These are phyloP conservation scores for Phlyctochytrium planicorne DNA, from an alignment of 192 early-diverging fungal genomes.

Conservation along the genomic window DNA sequence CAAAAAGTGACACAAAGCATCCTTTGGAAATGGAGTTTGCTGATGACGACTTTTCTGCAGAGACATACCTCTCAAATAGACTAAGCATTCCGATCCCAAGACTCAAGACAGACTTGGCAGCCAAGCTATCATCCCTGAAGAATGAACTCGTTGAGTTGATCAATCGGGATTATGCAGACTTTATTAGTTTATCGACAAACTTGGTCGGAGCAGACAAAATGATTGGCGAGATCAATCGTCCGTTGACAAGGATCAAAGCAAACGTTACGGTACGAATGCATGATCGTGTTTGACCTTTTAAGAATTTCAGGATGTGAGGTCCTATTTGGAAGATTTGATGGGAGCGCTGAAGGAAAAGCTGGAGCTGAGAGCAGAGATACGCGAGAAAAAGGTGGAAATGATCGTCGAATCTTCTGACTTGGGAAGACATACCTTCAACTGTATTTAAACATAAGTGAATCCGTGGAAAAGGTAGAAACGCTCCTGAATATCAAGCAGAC, in stretches of 20 bases:
- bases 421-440: constrained; percentile 64
- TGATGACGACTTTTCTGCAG: constrained; percentile 49
- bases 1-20: too few relatives aligned
- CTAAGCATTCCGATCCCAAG: constrained; percentile 67
- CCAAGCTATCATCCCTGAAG: constrained; percentile 61
- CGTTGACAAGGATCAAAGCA: constrained; percentile 58
- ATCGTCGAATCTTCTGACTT: not conserved
- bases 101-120: constrained; percentile 60
- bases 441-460: constrained; percentile 72
- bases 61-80: constrained; percentile 61
- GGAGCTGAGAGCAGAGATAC: constrained; percentile 55
- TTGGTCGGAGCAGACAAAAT: constrained; percentile 71
- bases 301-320: constrained; percentile 45
- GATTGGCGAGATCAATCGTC: constrained; percentile 57
- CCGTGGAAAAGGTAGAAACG: constrained; percentile 72
- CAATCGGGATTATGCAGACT: constrained; percentile 77
- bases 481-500: constrained; percentile 56
- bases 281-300: not conserved
- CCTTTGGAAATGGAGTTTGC: too few relatives aligned
- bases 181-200: constrained; percentile 77
- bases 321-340: constrained; percentile 51
- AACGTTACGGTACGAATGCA: constrained; percentile 65
- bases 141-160: constrained; percentile 75
- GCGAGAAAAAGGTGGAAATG: constrained; percentile 65
- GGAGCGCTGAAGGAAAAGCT: constrained; percentile 59